phyloP scores from a whole-genome alignment of 495 filamentous ascomycete species.

The Corynascus novoguineensis region DNA sequence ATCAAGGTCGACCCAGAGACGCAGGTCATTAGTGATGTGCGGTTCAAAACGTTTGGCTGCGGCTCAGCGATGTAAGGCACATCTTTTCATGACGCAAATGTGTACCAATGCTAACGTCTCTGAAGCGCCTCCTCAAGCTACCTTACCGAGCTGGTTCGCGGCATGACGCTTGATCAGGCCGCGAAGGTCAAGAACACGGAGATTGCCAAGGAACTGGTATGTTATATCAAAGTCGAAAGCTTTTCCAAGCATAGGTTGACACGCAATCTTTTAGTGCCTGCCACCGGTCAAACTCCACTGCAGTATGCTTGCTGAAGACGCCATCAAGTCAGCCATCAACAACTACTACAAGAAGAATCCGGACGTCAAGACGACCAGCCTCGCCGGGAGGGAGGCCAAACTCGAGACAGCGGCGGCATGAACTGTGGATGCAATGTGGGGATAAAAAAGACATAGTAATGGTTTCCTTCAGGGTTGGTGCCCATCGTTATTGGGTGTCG shows the following conservation, averaged over 20 bases:
- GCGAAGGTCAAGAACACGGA: slow-evolving; percentile 89
- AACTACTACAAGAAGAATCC: slow-evolving; percentile 98
- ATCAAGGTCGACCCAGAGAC: slow-evolving; percentile 89
- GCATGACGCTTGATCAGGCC: slow-evolving; percentile 95
- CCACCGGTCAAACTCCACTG: slow-evolving; percentile 97
- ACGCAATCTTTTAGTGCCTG: slow-evolving; percentile 52
- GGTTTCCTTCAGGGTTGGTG: background rate
- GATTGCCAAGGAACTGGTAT: slow-evolving; percentile 82
- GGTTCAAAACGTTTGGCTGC: slow-evolving; percentile 91
- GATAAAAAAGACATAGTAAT: background rate
- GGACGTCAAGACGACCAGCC: slow-evolving; percentile 61
- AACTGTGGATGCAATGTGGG: background rate
- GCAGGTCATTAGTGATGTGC: slow-evolving; percentile 88
- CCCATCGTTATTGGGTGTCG: background rate
- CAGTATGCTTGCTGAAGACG: slow-evolving; percentile 97
- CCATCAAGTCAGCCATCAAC: slow-evolving; percentile 97
- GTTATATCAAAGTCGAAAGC: background rate
- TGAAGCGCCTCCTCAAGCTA: slow-evolving; percentile 58
- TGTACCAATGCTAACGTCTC: slow-evolving; percentile 10
- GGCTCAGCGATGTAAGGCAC: slow-evolving; percentile 72
- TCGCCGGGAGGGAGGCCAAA: slow-evolving; percentile 57
- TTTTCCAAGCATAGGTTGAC: background rate
- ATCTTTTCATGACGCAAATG: background rate
- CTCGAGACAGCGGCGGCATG: slow-evolving; percentile 24
- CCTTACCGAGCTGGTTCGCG: slow-evolving; percentile 84